Evolutionary conservation across 495 filamentous ascomycete species (phyloP), one percentile per base, ranked within the genome.

Genomic region (Staphylotrichum longicolle): DNA sequence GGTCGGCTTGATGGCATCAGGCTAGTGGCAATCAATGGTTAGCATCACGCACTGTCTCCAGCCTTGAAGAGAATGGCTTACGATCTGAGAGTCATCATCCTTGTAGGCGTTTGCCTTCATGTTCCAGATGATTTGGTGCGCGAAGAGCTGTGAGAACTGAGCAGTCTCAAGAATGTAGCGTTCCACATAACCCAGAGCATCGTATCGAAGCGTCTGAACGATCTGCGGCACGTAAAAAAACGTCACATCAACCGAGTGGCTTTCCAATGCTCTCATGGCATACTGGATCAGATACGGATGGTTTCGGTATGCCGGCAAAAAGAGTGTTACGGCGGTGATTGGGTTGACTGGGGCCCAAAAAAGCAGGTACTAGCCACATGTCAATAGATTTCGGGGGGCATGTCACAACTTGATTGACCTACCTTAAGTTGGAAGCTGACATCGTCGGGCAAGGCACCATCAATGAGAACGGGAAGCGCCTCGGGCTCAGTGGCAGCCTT

Each of bases 121-220:
- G 71, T 98, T 99, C 95, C 95, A 99, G 63, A 99, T 98, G 62
- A 99, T 97, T 62, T 99, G 95, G 74, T 99, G 95, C 7, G 95
- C 92, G 72, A 99, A 99, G 1, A 97, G 78, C 70, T 97, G 95
- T 32, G 93, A 97, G 68, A 94, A 90, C 66, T 93, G 93, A 2
- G 91, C 93, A 4, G 95, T 96, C 77, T 99, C 94, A 30, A 96
- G 80, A 37, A 98, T 98, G 65, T 97, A 98, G 62, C 94, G 83
- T 70, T 98, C 93, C 1, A 96, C 93, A 71, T 98, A 98, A 45
- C 95, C 94, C 49, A 99, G 77, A 32, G 84, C 86, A 78, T 99
- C 95, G 66, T 96, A 96, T 44, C 95, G 88, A n/a, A 99, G 82
- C 35, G 91, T 89, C 70, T 99, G 95, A 12, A 98, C 93, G 60